Percentiles rank a stretch among this genome's conserved stretches.
Evolutionary conservation across 768 basidiomycete genomes (phyloP).

Genomic region (Leccinum uliginosum): DNA sequence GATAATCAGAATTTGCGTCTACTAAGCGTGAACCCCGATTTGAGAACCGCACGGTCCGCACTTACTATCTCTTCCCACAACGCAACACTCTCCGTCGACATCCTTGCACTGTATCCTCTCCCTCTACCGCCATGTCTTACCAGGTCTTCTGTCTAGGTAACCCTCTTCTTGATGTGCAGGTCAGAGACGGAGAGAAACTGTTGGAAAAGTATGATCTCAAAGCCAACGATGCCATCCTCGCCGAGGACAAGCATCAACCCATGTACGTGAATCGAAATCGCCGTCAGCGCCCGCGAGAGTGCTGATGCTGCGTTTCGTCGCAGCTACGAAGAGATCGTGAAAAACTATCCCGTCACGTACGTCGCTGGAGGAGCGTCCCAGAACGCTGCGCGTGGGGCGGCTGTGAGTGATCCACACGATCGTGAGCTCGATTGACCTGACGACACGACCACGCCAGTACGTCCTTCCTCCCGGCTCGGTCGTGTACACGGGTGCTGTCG

Average conservation of each 20-base stretch:
- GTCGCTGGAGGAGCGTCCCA: slow-evolving; percentile 98
- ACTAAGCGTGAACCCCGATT: neutral
- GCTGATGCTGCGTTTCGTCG: neutral
- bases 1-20: neutral
- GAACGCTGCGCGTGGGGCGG: slow-evolving; percentile 94
- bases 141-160: slow-evolving; percentile 89
- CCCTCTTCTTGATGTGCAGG: slow-evolving; percentile 95
- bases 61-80: slow-evolving; percentile 1
- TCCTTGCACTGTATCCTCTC: slow-evolving; percentile 3
- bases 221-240: slow-evolving; percentile 94
- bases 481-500: slow-evolving; percentile 92
- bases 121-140: slow-evolving; percentile 45
- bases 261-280: slow-evolving; percentile 45
- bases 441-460: slow-evolving; percentile 50
- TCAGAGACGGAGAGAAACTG: slow-evolving; percentile 76
- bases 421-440: neutral
- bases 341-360: slow-evolving; percentile 73
- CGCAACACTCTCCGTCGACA: slow-evolving; percentile 14
- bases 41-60: neutral
- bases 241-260: slow-evolving; percentile 80
- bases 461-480: slow-evolving; percentile 83
- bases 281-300: neutral
- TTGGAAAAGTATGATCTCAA: slow-evolving; percentile 88
- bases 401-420: slow-evolving; percentile 50
- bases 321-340: slow-evolving; percentile 88